A percentile compares a stretch with the other conserved stretches of the same genome.
Evolutionary conservation across 768 basidiomycete genomes (phyloP).

Genomic region (Hygrophorus russula): DNA sequence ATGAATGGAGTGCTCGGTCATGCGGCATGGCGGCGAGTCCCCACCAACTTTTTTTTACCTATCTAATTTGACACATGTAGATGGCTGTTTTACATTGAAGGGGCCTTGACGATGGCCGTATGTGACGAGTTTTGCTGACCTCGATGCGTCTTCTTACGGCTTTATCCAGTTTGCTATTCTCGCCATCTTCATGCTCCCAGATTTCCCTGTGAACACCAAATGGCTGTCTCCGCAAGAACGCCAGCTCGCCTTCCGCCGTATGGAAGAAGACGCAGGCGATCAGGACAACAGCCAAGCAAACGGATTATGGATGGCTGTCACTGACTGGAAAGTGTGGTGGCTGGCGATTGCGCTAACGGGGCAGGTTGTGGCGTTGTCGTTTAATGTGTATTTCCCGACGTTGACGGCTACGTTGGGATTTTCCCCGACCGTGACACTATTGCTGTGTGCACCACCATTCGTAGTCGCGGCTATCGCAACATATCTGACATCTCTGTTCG

Average conservation of each 20-base stretch:
- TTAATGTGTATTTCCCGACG: conserved; percentile 68
- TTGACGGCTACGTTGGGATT: conserved; percentile 60
- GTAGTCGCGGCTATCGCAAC: conserved; percentile 47
- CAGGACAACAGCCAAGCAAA: conserved; percentile 16
- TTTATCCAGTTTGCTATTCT: conserved; percentile 18
- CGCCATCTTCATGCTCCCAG: conserved; percentile 59
- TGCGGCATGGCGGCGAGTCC: conserved; percentile 55
- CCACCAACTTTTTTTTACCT: neutral
- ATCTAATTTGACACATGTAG: conserved; percentile 16
- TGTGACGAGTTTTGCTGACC: no score
- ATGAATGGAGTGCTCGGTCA: conserved; percentile 63
- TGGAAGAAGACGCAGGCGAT: conserved; percentile 42
- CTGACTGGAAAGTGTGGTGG: conserved; percentile 69
- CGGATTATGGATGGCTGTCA: conserved; percentile 48
- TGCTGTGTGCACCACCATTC: conserved; percentile 51
- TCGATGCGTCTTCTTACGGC: no score
- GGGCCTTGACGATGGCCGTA: conserved; percentile 39
- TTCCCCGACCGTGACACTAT: conserved; percentile 46
- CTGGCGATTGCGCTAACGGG: conserved; percentile 23
- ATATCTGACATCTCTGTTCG: conserved; percentile 39
- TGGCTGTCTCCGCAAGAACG: conserved; percentile 52
- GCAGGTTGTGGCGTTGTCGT: conserved; percentile 45
- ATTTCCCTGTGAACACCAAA: conserved; percentile 45
- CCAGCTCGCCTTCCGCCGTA: conserved; percentile 43
- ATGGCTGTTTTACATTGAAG: conserved; percentile 69